Evolutionary conservation across 208 protist genomes (phyloP), one percentile per base, ranked within the genome.

Genomic region (Trypanosoma boissoni): DNA sequence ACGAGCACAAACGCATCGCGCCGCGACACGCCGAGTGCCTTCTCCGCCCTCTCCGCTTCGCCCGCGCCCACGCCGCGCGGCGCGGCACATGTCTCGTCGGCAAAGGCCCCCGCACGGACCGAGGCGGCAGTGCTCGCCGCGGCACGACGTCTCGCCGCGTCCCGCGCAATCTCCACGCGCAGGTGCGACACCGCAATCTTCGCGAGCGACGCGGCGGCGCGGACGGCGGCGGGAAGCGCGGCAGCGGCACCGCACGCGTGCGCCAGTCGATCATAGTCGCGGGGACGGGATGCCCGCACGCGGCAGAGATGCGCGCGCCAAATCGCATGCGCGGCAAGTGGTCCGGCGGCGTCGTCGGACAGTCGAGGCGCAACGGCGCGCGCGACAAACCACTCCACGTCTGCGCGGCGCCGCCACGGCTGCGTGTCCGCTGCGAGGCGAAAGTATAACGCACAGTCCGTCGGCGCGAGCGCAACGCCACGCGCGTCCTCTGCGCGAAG

Each of bases 271-370:
- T 84, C 42, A 54, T 80, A 92, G 18, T 74, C 64, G 18, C 82
- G 79, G 0, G 79, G 73, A 9, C 74, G 65, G 10, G 64, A 44
- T 24, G 64, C 61, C 37, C 83, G 86, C 3, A 88, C 51, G 4
- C 24, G 44, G 57, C 78, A 83, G 21, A 85, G 68, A 59, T 92
- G 73, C 6, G 60, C 57, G 0, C 82, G 50, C 75, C 80, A 92
- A 26, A 85, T 43, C 1, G 69, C 58, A 16, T 54, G 43, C 10
- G 64, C 52, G 1, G 76, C 78, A 44, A 65, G 70, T 3, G 57
- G 52, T 41, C 58, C 50, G 36, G 69, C 61, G 0, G 52, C 70
- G 20, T 37, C 57, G 10, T 29, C 16, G 5, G 52, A 52, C 51
- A 90, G 32, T n/a, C 41, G 27, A 0, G 68, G 73, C 18, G 80